Percentiles rank a stretch among this genome's conserved stretches.
These are phyloP conservation scores for Sclerotinia sclerotiorum DNA, from an alignment of 2,329 filamentous ascomycete genomes.

Conservation along the genomic window DNA sequence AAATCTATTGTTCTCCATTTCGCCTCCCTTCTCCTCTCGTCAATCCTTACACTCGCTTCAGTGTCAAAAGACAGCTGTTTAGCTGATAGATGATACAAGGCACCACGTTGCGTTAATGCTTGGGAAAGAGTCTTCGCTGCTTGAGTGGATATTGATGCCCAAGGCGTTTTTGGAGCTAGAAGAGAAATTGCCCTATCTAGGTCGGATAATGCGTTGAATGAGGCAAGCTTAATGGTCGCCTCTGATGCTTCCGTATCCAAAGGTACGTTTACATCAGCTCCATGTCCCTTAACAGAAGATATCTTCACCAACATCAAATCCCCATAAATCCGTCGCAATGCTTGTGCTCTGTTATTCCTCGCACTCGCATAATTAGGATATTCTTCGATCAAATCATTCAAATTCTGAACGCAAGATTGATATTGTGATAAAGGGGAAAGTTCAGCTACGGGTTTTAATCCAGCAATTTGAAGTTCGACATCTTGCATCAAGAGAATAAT, in stretches of 20 bases:
- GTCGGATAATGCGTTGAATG: conserved; percentile 50
- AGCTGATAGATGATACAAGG: conserved; percentile 60
- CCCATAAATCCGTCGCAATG: conserved; percentile 60
- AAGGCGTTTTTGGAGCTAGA: conserved; percentile 53
- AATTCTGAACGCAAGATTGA: conserved; percentile 47
- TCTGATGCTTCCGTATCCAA: conserved; percentile 45
- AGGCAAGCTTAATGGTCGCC: conserved; percentile 45
- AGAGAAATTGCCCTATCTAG: conserved; percentile 59
- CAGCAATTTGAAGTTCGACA: conserved; percentile 49
- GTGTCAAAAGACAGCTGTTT: conserved; percentile 39
- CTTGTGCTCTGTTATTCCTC: conserved; percentile 73
- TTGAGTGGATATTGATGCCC: conserved; percentile 59
- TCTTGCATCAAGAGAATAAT: conserved; percentile 56
- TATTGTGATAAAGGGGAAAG: conserved; percentile 47
- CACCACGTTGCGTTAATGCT: conserved; percentile 70
- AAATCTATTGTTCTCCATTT: conserved; percentile 50
- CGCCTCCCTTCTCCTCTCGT: conserved; percentile 15
- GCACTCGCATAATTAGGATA: conserved; percentile 69
- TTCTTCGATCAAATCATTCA: conserved; percentile 57
- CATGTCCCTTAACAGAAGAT: not conserved
- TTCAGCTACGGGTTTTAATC: conserved; percentile 39
- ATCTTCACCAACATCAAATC: conserved; percentile 42
- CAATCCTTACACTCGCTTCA: conserved; percentile 30
- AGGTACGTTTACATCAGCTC: conserved; percentile 10
- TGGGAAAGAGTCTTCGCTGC: conserved; percentile 66